These are phyloP conservation scores for Syzygium syzygioides DNA, from an alignment of 441 rosid species.

Conservation along the genomic window DNA sequence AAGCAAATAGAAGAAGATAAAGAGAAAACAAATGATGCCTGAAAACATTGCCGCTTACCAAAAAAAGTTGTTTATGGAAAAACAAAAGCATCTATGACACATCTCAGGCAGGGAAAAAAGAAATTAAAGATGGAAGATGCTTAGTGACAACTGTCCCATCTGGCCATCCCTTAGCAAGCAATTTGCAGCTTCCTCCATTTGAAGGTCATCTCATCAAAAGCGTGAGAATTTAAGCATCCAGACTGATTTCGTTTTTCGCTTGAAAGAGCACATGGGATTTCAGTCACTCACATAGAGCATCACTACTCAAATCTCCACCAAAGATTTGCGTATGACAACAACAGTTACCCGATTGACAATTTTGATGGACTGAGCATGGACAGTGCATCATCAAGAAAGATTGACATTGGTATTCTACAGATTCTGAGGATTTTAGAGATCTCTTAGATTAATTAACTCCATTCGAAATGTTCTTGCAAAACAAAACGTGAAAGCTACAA, in stretches of 20 bases:
- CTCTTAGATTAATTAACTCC: not conserved
- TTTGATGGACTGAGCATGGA: not conserved
- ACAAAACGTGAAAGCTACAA: not conserved
- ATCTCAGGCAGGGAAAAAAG: not conserved
- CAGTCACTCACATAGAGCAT: not conserved
- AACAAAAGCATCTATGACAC: not conserved
- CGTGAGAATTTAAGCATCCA: not conserved
- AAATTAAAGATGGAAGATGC: not conserved
- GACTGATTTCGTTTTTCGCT: not conserved
- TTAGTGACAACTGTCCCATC: not conserved
- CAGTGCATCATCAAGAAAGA: not conserved
- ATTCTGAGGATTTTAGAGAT: not conserved
- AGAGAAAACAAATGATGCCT: not conserved
- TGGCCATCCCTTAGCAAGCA: not conserved
- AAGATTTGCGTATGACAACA: not conserved
- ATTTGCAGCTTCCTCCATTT: not conserved
- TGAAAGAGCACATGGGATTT: not conserved
- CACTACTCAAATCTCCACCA: not conserved
- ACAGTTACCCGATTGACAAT: not conserved
- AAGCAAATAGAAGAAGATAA: not conserved
- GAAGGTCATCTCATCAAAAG: not conserved
- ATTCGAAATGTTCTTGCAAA: not conserved
- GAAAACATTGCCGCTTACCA: not conserved
- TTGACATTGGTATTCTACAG: not conserved
- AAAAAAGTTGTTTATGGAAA: not conserved